Percentiles rank a stretch among this genome's conserved stretches.
These are phyloP conservation scores for Oryza rufipogon DNA, from an alignment of 176 grass and related monocot genomes.

Conservation along the genomic window DNA sequence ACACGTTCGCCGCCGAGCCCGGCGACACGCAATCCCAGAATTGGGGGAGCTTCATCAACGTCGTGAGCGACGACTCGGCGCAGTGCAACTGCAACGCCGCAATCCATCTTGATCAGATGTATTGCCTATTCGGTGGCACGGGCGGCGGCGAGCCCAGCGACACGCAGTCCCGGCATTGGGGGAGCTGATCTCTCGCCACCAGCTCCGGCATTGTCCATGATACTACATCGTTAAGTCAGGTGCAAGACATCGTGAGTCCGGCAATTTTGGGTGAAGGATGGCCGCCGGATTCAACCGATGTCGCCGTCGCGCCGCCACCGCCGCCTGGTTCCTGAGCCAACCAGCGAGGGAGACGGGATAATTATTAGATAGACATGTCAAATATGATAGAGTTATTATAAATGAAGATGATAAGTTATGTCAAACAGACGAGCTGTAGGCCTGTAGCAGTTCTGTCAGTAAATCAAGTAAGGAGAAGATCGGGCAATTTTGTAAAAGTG, in stretches of 20 bases:
- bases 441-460: background rate
- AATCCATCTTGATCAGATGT: background rate
- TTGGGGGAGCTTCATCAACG: background rate
- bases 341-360: background rate
- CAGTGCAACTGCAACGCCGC: background rate
- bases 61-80: background rate
- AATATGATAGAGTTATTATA: background rate
- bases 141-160: background rate
- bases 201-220: background rate
- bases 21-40: background rate
- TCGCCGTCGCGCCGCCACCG: background rate
- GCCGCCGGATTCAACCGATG: background rate
- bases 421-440: background rate
- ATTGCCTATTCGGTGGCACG: background rate
- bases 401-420: too few relatives aligned
- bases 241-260: background rate
- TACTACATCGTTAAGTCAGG: background rate
- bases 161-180: background rate
- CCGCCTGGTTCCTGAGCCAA: background rate
- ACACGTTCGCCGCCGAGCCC: background rate
- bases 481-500: background rate
- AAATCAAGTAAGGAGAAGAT: background rate
- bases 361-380: background rate
- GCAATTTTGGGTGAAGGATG: conserved; percentile 15
- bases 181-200: conserved; percentile 10